phyloP scores from a whole-genome alignment of 2,329 filamentous ascomycete species.

The Penicillium sp. region DNA sequence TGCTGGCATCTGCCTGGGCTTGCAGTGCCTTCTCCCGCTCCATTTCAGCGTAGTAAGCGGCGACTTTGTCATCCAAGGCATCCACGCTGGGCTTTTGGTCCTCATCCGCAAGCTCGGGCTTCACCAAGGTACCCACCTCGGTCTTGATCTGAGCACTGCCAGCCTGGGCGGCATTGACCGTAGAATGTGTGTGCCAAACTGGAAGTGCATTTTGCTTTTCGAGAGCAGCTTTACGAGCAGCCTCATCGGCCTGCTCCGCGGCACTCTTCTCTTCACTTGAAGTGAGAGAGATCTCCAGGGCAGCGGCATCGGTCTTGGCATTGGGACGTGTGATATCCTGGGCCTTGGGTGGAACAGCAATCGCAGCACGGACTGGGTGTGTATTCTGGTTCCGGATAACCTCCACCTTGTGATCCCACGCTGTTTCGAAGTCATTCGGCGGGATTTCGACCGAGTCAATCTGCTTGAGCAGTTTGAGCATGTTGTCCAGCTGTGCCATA shows the following conservation, averaged over 20 bases:
- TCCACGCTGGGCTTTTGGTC: slow-evolving; percentile 45
- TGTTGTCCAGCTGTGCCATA: slow-evolving; percentile 49
- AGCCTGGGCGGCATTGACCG: slow-evolving; percentile 39
- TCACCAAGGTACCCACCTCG: slow-evolving; percentile 36
- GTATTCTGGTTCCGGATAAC: slow-evolving; percentile 46
- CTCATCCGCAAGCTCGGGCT: slow-evolving; percentile 44
- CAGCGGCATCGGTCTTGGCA: slow-evolving; percentile 45
- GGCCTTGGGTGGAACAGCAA: slow-evolving; percentile 42
- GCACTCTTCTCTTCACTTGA: slow-evolving; percentile 51
- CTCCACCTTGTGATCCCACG: slow-evolving; percentile 51
- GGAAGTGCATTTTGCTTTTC: slow-evolving; percentile 55
- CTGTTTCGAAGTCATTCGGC: slow-evolving; percentile 50
- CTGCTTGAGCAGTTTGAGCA: slow-evolving; percentile 49
- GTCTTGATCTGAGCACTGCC: slow-evolving; percentile 31
- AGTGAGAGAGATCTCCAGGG: slow-evolving; percentile 52
- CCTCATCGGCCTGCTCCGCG: slow-evolving; percentile 50
- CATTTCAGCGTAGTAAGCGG: slow-evolving; percentile 50
- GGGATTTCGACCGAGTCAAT: slow-evolving; percentile 51
- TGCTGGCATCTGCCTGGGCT: slow-evolving; percentile 44
- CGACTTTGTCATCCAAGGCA: slow-evolving; percentile 48
- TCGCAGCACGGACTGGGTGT: slow-evolving; percentile 42
- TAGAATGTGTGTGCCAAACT: slow-evolving; percentile 55
- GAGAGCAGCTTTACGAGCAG: slow-evolving; percentile 48
- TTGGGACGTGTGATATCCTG: slow-evolving; percentile 44
- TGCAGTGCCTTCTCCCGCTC: slow-evolving; percentile 45